phyloP scores from a whole-genome alignment of 2,329 filamentous ascomycete genomes.

The Stemphylium lycopersici region DNA sequence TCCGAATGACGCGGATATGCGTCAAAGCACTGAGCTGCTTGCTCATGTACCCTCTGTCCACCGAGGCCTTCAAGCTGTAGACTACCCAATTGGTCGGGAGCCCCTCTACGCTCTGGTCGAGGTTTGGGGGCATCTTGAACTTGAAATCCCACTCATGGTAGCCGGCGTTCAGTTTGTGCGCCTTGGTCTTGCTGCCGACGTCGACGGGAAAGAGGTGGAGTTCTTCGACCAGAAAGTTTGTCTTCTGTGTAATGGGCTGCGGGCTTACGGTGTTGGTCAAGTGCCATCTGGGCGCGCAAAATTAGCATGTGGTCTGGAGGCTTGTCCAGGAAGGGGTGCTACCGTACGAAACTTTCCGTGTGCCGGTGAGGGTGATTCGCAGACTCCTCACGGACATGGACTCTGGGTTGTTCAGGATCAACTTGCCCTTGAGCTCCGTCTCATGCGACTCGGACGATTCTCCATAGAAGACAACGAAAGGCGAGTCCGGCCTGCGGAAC shows the following conservation, averaged over 20 bases:
- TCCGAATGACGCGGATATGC: constrained; percentile 57
- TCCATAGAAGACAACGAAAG: constrained; percentile 59
- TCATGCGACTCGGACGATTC: constrained; percentile 53
- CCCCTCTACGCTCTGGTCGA: constrained; percentile 89
- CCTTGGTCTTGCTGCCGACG: constrained; percentile 37
- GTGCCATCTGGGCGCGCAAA: constrained; percentile 37
- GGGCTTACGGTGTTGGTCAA: constrained; percentile 48
- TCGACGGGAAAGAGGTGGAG: constrained; percentile 54
- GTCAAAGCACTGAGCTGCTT: constrained; percentile 85
- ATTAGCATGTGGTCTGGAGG: constrained; percentile 19
- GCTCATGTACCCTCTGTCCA: constrained; percentile 83
- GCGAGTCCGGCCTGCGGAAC: constrained; percentile 49
- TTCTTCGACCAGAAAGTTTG: constrained; percentile 54
- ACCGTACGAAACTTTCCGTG: constrained; percentile 55
- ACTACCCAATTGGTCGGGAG: constrained; percentile 84
- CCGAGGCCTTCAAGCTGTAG: constrained; percentile 89
- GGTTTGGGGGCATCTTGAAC: constrained; percentile 53
- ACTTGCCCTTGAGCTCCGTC: constrained; percentile 54
- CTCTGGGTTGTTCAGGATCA: constrained; percentile 55
- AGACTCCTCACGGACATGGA: constrained; percentile 56
- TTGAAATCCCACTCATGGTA: constrained; percentile 58
- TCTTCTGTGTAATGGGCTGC: constrained; percentile 54
- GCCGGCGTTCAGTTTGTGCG: constrained; percentile 58
- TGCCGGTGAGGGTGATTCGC: constrained; percentile 55
- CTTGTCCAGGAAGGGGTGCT: constrained; percentile 4